A percentile compares a stretch with the other conserved stretches of the same genome.
These are phyloP conservation scores for Diaporthe citri DNA, from an alignment of 2,329 filamentous ascomycete species.

Conservation along the genomic window DNA sequence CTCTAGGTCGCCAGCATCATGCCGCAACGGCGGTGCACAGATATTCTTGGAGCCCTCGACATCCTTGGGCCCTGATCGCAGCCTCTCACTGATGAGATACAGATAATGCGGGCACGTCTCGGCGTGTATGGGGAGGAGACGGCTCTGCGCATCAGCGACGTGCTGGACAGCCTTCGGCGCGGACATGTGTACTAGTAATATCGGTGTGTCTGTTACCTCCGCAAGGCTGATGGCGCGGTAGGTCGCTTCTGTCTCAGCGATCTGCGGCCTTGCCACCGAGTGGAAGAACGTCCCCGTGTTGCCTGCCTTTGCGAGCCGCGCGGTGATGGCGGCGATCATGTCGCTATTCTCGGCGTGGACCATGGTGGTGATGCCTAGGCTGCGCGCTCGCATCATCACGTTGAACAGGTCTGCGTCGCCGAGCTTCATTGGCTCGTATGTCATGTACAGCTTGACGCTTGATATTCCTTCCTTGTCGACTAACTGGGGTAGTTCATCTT, in stretches of 20 bases:
- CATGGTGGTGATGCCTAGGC: slow-evolving; percentile 60
- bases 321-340: slow-evolving; percentile 56
- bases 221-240: slow-evolving; percentile 63
- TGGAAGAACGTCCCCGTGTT: slow-evolving; percentile 55
- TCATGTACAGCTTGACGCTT: slow-evolving; percentile 61
- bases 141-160: slow-evolving; percentile 63
- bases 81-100: slow-evolving; percentile 62
- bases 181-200: slow-evolving; percentile 66
- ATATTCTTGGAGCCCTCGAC: slow-evolving; percentile 68
- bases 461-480: slow-evolving; percentile 52
- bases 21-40: slow-evolving; percentile 63
- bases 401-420: slow-evolving; percentile 55
- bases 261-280: slow-evolving; percentile 57
- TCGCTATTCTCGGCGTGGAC: slow-evolving; percentile 62
- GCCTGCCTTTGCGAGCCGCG: slow-evolving; percentile 40
- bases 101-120: slow-evolving; percentile 72
- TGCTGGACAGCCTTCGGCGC: slow-evolving; percentile 60
- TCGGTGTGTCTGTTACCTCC: slow-evolving; percentile 62
- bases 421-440: slow-evolving; percentile 56
- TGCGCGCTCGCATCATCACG: slow-evolving; percentile 55
- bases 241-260: slow-evolving; percentile 62
- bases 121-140: slow-evolving; percentile 64
- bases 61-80: slow-evolving; percentile 46
- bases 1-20: slow-evolving; percentile 61
- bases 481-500: slow-evolving; percentile 57